Base-by-base conservation (phyloP, 2,329 filamentous ascomycete genomes). In the Pezicula radicicola region DNA sequence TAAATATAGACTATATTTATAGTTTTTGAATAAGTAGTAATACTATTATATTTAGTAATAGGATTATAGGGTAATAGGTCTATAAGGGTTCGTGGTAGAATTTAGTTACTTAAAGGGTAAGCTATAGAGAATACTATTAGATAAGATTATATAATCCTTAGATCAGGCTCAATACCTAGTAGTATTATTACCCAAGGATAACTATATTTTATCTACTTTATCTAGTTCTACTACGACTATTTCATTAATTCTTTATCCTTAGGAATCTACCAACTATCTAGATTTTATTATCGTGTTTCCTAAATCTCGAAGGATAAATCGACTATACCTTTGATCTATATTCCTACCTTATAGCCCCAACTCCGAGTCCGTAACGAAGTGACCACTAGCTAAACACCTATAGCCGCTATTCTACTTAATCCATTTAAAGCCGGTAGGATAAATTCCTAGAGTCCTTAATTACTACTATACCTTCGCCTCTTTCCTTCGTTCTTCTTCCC, bases 311-410 rank as follows among this genome's bases (percentile, higher is more conserved):
- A 39, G 13, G 36, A n/a, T 18, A 39, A 46, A 46, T 46, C 21
- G 13, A 44, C 41, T 25, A 21, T n/a, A n/a, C 41, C 41, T 44
- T 16, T 44, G 6, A 46, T 46, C 43, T 27, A 33, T 46, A 46
- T 46, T 46, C 43, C 43, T 46, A 46, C 43, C 19, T 46, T 27
- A 28, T n/a, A 46, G 43, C 43, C 27, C 16, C 21, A 46, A 46
- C 27, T 30, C 8, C 27, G 43, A 28, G 18, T 16, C 19, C 12
- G 27, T n/a, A 21, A 28, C 42, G 16, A 27, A 27, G 42, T 45
- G 42, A 45, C 19, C 27, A 16, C 27, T 9, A 45, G 19, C 19
- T 16, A 19, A 21, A 45, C 42, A 27, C 19, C 42, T 45, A 19
- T 21, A 28, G 42, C 36, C 36, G 12, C 36, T 18, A 39, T 39